Percentiles rank a stretch among this genome's conserved stretches.
phyloP scores from a whole-genome alignment of 768 basidiomycete genomes.

The Cystobasidium ongulense region DNA sequence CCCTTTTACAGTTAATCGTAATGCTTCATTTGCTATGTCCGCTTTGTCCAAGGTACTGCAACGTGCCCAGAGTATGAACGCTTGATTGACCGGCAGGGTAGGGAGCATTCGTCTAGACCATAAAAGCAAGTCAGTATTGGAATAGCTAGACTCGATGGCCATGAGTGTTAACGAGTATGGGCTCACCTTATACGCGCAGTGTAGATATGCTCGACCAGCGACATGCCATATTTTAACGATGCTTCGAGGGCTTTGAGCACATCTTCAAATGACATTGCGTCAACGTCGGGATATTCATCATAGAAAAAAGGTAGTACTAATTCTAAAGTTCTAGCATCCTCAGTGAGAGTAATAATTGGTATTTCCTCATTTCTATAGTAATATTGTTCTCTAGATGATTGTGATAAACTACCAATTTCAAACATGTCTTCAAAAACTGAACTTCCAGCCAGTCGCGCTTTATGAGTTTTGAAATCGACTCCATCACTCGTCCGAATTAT shows the following conservation, averaged over 20 bases:
- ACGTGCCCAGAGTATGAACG: slow-evolving; percentile 7
- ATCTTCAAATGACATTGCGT: slow-evolving; percentile 18
- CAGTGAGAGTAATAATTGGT: slow-evolving; percentile 6
- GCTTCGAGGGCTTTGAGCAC: slow-evolving; percentile 10
- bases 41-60: slow-evolving; percentile 7
- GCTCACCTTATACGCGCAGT: slow-evolving; percentile 18
- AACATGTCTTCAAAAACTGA: slow-evolving; percentile 28
- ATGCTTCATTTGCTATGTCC: slow-evolving; percentile 11
- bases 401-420: slow-evolving; percentile 7
- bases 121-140: neutral
- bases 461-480: slow-evolving; percentile 12
- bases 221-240: slow-evolving; percentile 18
- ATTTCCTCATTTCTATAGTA: neutral
- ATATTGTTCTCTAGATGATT: neutral
- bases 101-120: slow-evolving; percentile 16
- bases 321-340: slow-evolving; percentile 16
- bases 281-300: slow-evolving; percentile 23
- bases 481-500: slow-evolving; percentile 5
- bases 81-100: slow-evolving; percentile 12
- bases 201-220: slow-evolving; percentile 12
- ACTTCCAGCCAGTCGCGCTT: slow-evolving; percentile 13
- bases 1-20: slow-evolving; percentile 9
- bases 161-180: neutral
- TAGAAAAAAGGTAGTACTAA: slow-evolving; percentile 25
- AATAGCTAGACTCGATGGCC: too few relatives aligned